Conservation (phyloP, 139 green algal species). For the Auxenochlorella pyrenoidosa region DNA sequence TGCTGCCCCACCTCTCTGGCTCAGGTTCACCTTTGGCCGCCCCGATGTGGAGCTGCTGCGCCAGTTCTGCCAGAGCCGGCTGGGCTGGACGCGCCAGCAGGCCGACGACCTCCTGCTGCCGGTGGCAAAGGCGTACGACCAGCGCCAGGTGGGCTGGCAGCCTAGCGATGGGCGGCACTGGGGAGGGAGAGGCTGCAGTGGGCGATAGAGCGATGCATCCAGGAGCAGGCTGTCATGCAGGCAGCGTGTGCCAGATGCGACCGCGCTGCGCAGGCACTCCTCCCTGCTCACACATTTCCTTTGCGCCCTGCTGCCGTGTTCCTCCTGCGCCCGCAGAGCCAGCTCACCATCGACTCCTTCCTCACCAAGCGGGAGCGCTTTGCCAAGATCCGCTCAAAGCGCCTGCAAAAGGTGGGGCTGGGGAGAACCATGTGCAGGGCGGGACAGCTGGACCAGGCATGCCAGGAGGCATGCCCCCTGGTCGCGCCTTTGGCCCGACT, state of each 20-base stretch:
- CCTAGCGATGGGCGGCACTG: not conserved
- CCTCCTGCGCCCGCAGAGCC: no score
- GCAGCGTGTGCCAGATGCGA: not conserved
- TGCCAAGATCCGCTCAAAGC: slow-evolving; percentile 90
- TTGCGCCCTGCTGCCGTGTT: no score
- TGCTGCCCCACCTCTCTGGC: no score
- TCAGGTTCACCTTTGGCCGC: slow-evolving; percentile 72
- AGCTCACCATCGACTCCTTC: slow-evolving; percentile 86
- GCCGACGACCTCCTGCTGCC: slow-evolving; percentile 81
- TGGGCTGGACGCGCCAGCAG: slow-evolving; percentile 73
- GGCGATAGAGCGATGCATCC: no score
- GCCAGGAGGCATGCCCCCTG: no score
- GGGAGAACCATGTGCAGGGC: not conserved
- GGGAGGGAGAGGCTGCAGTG: not conserved
- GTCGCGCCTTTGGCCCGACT: no score
- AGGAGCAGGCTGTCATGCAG: no score
- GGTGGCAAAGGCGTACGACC: slow-evolving; percentile 77
- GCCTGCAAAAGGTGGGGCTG: slow-evolving; percentile 58
- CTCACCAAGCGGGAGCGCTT: slow-evolving; percentile 83
- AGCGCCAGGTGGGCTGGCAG: slow-evolving; percentile 36
- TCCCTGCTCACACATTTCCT: no score
- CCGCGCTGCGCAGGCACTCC: no score
- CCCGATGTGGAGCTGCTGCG: slow-evolving; percentile 79
- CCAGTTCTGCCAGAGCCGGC: slow-evolving; percentile 76
- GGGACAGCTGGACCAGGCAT: not conserved